Conservation (phyloP, 495 filamentous ascomycete species). For the Lophiotrema nucula region DNA sequence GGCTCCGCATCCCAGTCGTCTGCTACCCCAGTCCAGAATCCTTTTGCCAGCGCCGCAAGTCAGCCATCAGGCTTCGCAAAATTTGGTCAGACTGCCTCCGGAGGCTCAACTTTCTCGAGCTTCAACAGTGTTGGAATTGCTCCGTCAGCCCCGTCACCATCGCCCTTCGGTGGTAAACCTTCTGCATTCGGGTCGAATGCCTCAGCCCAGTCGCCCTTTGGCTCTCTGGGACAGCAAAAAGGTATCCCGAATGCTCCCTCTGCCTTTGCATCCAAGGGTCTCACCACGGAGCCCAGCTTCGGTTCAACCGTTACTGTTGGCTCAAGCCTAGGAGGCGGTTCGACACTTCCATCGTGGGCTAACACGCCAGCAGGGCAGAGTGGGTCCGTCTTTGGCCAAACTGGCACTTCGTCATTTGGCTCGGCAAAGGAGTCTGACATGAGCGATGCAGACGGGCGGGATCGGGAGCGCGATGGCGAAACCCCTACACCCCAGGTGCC, state of each 20-base stretch:
- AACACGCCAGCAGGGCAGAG: constrained; percentile 26
- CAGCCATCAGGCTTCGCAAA: constrained; percentile 18
- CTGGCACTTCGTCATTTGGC: constrained; percentile 14
- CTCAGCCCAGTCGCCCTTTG: not conserved
- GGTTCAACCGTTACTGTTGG: constrained; percentile 43
- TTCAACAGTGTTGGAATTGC: constrained; percentile 19
- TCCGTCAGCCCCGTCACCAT: constrained; percentile 16
- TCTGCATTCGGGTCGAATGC: no score
- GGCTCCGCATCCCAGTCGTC: constrained; percentile 33
- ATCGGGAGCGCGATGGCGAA: constrained; percentile 27
- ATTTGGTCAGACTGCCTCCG: constrained; percentile 9
- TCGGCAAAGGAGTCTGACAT: constrained; percentile 29
- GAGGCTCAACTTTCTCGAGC: constrained; percentile 27
- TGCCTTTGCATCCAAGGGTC: constrained; percentile 4
- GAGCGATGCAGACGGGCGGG: constrained; percentile 27
- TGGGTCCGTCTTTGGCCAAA: constrained; percentile 23
- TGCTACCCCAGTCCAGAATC: constrained; percentile 18
- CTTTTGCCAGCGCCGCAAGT: constrained; percentile 24
- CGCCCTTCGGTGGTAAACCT: no score
- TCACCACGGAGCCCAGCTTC: constrained; percentile 37
- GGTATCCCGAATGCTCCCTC: not conserved
- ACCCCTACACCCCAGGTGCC: constrained; percentile 31
- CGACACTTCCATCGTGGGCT: constrained; percentile 26
- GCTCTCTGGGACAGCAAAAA: constrained; percentile 16
- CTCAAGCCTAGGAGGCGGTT: constrained; percentile 32